Evolutionary conservation across 331 rosid genomes (phyloP).

Genomic region (Pyracantha coccinea): DNA sequence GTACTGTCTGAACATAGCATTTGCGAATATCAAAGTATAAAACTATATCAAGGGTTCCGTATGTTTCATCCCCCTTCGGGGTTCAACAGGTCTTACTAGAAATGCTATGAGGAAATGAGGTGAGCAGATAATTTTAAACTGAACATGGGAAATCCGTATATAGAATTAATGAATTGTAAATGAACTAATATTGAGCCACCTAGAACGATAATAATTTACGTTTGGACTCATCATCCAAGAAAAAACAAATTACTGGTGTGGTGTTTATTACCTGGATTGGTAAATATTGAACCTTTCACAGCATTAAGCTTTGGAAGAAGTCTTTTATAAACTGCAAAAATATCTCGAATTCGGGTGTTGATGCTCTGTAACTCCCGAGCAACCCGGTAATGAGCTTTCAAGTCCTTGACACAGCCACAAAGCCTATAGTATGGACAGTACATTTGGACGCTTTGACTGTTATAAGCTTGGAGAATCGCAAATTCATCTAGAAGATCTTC

Average conservation of each 20-base stretch:
- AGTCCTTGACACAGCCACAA: not conserved
- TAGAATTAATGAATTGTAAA: not conserved
- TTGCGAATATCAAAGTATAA: too few species aligned
- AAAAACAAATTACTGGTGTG: too few species aligned
- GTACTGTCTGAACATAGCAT: not conserved
- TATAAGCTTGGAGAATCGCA: not conserved
- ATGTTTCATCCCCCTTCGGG: too few species aligned
- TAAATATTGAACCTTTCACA: not conserved
- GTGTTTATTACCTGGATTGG: slow-evolving; percentile 7
- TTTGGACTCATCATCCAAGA: too few species aligned
- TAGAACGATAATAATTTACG: too few species aligned
- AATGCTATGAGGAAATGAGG: too few species aligned
- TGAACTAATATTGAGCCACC: too few species aligned
- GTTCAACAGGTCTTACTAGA: too few species aligned
- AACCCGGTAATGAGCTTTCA: slow-evolving; percentile 11
- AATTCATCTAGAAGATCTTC: slow-evolving; percentile 20
- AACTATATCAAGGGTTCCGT: too few species aligned
- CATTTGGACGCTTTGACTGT: too few species aligned
- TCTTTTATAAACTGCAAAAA: slow-evolving; percentile 1
- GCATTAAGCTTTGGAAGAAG: slow-evolving; percentile 6
- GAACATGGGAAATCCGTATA: not conserved
- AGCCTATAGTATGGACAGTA: not conserved
- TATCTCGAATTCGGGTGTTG: not conserved
- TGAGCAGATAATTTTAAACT: not conserved
- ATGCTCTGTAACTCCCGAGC: not conserved